A percentile compares a stretch with the other conserved stretches of the same genome.
These are phyloP conservation scores for Linanthus parryae DNA, from an alignment of 148 eudicot species.

Conservation along the genomic window DNA sequence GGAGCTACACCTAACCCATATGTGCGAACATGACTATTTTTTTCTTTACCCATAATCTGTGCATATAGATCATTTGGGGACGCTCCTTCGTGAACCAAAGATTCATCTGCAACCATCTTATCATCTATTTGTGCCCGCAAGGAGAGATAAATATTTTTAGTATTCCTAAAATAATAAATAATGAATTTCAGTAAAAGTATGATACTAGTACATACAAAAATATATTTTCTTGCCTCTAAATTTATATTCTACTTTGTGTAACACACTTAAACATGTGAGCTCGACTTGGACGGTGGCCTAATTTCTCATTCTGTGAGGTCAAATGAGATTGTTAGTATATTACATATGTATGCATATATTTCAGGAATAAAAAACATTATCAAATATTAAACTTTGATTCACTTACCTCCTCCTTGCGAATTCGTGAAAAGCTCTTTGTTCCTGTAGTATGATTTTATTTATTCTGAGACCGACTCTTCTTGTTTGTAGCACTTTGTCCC, in stretches of 20 bases:
- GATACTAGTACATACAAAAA: not conserved
- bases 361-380: not conserved
- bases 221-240: not conserved
- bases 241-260: not conserved
- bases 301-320: not conserved
- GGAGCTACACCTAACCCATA: not conserved
- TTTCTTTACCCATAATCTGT: not conserved
- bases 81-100: not conserved
- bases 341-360: not conserved
- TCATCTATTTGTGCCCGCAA: not conserved
- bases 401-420: slow-evolving; percentile 1
- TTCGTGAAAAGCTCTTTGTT: not conserved
- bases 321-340: not conserved
- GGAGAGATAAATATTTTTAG: not conserved
- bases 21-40: not conserved
- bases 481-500: not conserved
- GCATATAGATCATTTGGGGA: not conserved
- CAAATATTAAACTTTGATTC: not conserved
- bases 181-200: not conserved
- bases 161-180: not conserved
- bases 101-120: not conserved
- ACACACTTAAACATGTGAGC: not conserved
- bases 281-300: not conserved
- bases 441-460: slow-evolving; percentile 1
- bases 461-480: not conserved